These are phyloP conservation scores for Quercus robur DNA, from an alignment of 306 rosid species.

Conservation along the genomic window DNA sequence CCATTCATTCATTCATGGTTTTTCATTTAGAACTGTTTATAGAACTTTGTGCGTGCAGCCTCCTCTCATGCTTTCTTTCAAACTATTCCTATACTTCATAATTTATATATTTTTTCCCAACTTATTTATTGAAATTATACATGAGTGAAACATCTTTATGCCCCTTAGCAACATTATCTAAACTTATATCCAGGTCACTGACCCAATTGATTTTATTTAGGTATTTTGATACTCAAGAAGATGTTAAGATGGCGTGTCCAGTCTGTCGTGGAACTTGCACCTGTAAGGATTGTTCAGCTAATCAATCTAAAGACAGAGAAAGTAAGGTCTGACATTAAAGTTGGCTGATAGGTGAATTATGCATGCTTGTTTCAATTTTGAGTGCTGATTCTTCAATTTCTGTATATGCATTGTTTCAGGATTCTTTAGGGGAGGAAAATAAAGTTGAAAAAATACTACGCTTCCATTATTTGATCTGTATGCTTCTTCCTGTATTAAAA, in stretches of 20 bases:
- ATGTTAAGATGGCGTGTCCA: constrained; percentile 86
- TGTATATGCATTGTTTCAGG: constrained; percentile 48
- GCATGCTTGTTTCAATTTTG: constrained; percentile 19
- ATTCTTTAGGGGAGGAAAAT: constrained; percentile 47
- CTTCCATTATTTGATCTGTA: constrained; percentile 78
- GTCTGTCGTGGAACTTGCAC: constrained; percentile 89
- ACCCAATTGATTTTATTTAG: constrained; percentile 29
- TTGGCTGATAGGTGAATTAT: constrained; percentile 23
- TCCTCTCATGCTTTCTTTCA: background rate
- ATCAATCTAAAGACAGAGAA: constrained; percentile 65
- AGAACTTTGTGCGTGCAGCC: background rate
- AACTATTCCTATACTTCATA: background rate
- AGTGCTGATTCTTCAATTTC: constrained; percentile 32
- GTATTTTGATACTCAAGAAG: constrained; percentile 79
- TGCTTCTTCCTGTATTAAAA: constrained; percentile 87
- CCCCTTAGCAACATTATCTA: background rate
- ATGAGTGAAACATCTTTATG: constrained; percentile 2
- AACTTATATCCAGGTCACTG: background rate
- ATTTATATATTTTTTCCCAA: too few relatives aligned
- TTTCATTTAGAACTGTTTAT: background rate
- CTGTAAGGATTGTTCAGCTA: constrained; percentile 78
- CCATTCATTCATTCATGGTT: background rate
- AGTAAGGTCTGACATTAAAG: constrained; percentile 92
- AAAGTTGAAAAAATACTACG: constrained; percentile 68
- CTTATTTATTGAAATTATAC: background rate